Conservation (phyloP, 768 basidiomycete genomes). For the Termitomyces sp. region DNA sequence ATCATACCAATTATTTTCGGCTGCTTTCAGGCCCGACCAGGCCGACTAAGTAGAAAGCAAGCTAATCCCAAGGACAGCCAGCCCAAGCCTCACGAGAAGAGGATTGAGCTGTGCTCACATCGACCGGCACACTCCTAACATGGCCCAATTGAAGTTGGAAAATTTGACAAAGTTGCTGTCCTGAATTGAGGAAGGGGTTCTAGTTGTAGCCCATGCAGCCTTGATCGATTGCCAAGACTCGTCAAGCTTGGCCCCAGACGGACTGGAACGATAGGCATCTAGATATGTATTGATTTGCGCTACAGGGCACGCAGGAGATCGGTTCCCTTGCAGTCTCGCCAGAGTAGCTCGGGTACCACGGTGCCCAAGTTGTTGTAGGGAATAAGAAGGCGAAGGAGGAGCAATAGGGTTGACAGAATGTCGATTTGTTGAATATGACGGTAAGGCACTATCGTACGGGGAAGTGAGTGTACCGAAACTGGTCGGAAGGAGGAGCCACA, state of each 20-base stretch:
- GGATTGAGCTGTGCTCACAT: conserved; percentile 97
- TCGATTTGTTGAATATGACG: conserved; percentile 90
- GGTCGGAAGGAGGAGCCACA: conserved; percentile 35
- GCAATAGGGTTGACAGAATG: conserved; percentile 80
- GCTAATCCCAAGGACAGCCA: conserved; percentile 53
- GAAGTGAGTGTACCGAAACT: conserved; percentile 53
- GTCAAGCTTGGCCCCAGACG: conserved; percentile 71
- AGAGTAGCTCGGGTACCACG: conserved; percentile 89
- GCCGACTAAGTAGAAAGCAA: conserved; percentile 49
- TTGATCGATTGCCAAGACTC: conserved; percentile 51
- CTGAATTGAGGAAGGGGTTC: conserved; percentile 11
- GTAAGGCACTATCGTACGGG: conserved; percentile 47
- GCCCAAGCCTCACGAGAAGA: conserved; percentile 67
- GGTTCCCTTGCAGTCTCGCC: conserved; percentile 34
- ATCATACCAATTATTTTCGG: conserved; percentile 32
- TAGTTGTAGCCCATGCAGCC: conserved; percentile 34
- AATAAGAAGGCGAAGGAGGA: conserved; percentile 88
- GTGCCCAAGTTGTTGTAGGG: conserved; percentile 94
- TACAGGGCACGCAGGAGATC: conserved; percentile 56
- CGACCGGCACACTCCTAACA: conserved; percentile 65
- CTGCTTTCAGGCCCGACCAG: conserved; percentile 41
- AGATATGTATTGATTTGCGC: conserved; percentile 76
- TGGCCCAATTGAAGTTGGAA: conserved; percentile 51
- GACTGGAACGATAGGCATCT: conserved; percentile 63
- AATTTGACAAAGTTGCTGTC: conserved; percentile 32